Percentiles rank a stretch among this genome's conserved stretches.
Conservation (phyloP, 1,284 basidiomycete species). For the Somion occarium region DNA sequence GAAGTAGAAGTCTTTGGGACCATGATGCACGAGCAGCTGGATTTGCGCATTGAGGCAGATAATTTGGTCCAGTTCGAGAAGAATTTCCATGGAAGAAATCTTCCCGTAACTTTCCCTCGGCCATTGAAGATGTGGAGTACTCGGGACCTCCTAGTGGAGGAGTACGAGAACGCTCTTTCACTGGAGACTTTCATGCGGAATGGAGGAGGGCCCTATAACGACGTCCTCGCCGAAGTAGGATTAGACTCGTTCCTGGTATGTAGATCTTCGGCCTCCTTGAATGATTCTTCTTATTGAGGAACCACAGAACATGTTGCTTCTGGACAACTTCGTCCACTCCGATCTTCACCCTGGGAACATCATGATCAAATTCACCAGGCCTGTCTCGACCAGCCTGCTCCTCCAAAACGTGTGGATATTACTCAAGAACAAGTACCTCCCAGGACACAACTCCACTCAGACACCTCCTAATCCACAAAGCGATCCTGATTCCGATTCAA, state of each 20-base stretch:
- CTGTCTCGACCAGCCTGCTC: constrained; percentile 58
- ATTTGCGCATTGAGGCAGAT: constrained; percentile 86
- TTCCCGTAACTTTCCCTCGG: constrained; percentile 86
- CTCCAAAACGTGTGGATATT: constrained; percentile 49
- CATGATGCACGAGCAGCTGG: constrained; percentile 98
- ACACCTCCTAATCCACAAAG: constrained; percentile 36
- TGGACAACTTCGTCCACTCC: constrained; percentile 98
- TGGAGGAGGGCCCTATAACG: constrained; percentile 89
- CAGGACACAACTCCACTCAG: constrained; percentile 26
- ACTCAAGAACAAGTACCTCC: constrained; percentile 25
- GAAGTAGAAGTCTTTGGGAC: constrained; percentile 92
- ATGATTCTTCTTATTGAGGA: too few relatives aligned
- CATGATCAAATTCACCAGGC: constrained; percentile 94
- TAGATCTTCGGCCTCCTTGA: too few relatives aligned
- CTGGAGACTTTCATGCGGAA: constrained; percentile 86
- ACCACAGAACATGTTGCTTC: constrained; percentile 88
- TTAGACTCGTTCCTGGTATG: constrained; percentile 92
- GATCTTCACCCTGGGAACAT: constrained; percentile 96
- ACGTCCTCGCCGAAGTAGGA: constrained; percentile 87
- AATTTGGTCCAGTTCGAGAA: constrained; percentile 85
- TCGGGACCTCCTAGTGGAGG: constrained; percentile 83
- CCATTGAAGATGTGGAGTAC: constrained; percentile 81
- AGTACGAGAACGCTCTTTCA: constrained; percentile 91
- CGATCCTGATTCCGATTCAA: constrained; percentile 41
- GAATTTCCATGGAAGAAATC: constrained; percentile 79